A percentile compares a stretch with the other conserved stretches of the same genome.
These are phyloP conservation scores for Hanseniaspora thailandica DNA, from an alignment of 805 yeast species.

Conservation along the genomic window DNA sequence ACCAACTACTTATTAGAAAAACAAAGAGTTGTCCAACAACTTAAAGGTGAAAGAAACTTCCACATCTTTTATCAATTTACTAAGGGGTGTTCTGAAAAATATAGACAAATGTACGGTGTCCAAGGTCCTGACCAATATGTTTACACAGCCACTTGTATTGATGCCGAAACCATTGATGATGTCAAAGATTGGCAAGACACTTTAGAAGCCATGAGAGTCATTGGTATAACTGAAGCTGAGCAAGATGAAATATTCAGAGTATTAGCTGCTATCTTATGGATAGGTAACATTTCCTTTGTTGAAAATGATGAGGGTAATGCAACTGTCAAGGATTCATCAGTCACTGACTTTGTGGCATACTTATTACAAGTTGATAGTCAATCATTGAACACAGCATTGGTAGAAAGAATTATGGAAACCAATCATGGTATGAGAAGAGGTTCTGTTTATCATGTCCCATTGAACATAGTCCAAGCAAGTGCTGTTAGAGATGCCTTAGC, in stretches of 20 bases:
- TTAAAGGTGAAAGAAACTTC: constrained; percentile 83
- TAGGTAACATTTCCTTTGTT: constrained; percentile 77
- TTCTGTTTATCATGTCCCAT: constrained; percentile 85
- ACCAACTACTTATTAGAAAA: constrained; percentile 90
- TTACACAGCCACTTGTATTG: constrained; percentile 77
- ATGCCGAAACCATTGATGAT: constrained; percentile 83
- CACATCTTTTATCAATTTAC: constrained; percentile 95
- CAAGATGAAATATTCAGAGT: constrained; percentile 84
- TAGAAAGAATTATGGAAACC: constrained; percentile 80
- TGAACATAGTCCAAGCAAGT: constrained; percentile 81
- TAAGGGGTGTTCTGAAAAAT: constrained; percentile 74
- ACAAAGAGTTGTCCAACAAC: constrained; percentile 94
- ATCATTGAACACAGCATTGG: constrained; percentile 52
- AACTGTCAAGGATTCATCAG: constrained; percentile 67
- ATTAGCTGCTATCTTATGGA: constrained; percentile 80
- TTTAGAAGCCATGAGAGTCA: constrained; percentile 69
- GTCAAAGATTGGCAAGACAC: constrained; percentile 68
- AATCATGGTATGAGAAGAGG: constrained; percentile 83
- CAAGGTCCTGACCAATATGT: constrained; percentile 88
- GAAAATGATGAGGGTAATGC: constrained; percentile 86
- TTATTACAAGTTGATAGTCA: constrained; percentile 67
- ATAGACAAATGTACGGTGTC: constrained; percentile 75
- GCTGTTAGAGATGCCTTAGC: constrained; percentile 94
- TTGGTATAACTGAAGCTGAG: constrained; percentile 71
- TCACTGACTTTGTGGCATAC: constrained; percentile 91